Evolutionary conservation across 345 rosid genomes (phyloP).

Genomic region (Limnanthes douglasii): DNA sequence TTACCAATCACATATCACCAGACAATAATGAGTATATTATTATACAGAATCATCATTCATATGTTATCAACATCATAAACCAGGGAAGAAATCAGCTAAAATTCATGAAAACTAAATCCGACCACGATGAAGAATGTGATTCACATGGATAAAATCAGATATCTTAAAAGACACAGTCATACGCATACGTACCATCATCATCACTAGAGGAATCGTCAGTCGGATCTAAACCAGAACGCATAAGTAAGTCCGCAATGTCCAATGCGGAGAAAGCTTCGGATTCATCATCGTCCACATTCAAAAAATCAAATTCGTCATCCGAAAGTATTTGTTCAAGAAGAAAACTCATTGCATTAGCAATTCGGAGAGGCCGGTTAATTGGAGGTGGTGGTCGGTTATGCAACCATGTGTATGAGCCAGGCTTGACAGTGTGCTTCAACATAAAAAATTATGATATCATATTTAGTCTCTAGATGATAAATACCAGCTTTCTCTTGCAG

Average conservation of each 20-base stretch:
- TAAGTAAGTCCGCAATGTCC: constrained; percentile 34
- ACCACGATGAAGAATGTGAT: no score
- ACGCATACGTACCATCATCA: no score
- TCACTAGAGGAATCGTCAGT: constrained; percentile 36
- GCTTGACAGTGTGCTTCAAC: constrained; percentile 63
- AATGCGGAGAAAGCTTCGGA: constrained; percentile 28
- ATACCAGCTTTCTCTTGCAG: constrained; percentile 2
- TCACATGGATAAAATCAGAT: no score
- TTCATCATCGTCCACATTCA: constrained; percentile 24
- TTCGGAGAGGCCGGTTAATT: constrained; percentile 23
- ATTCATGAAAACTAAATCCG: no score
- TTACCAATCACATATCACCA: no score
- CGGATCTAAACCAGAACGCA: constrained; percentile 28
- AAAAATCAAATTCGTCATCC: constrained; percentile 32
- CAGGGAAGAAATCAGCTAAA: no score
- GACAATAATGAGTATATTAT: no score
- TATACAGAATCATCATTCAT: no score
- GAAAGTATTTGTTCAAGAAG: constrained; percentile 29
- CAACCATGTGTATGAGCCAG: constrained; percentile 72
- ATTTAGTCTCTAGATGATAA: constrained; percentile 14
- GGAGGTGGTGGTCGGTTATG: constrained; percentile 57
- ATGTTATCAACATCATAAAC: no score
- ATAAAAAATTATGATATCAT: constrained; percentile 38
- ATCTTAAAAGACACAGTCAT: no score
- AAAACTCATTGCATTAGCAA: constrained; percentile 31